Evolutionary conservation across 306 rosid genomes (phyloP), one percentile per base, ranked within the genome.

Genomic region (Fragaria nilgerrensis): DNA sequence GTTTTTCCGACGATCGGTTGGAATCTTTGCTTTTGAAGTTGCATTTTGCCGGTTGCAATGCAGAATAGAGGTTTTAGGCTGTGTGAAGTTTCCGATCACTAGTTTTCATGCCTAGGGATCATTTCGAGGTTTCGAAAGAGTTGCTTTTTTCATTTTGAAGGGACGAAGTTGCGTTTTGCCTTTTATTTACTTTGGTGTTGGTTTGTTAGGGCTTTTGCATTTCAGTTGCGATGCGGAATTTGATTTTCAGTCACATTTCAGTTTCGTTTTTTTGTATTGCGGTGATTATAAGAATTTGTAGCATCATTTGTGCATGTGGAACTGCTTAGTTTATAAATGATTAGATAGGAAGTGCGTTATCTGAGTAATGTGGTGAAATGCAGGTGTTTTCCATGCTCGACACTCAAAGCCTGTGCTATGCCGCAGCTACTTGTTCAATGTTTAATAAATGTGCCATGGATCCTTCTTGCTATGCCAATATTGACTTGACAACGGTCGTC

Each of bases 381-480:
- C 86, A 95, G 99, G 96, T 95, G 2, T 95, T 95, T 76, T 95
- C 98, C 44, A 85, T 88, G 97, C 97, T 95, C 20, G 98, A 95
- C 81, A 91, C 96, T 13, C 97, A 91, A 80, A 95, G 96, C 81
- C 87, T 92, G 39, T 92, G 98, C 88, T 80, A 87, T 84, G 96
- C 92, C 9, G 91, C 97, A 0, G 97, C 97, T 78, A 82, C 97
- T 74, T 92, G 97, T 81, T 88, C 94, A 6, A 71, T 95, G 86
- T 95, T 95, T 85, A 87, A 89, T 77, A 95, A 90, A 83, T 95
- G 97, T 88, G 96, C 97, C 41, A 87, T 84, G 89, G 97, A 95
- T 89, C 93, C 99, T 79, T 73, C 87, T 49, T 92, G 99, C 88
- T 95, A 92, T 75, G 73, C 91, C 77, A 82, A 91, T 82, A 84